Conservation (phyloP, 2,329 filamentous ascomycete species). For the Simplicillium aogashimaense region DNA sequence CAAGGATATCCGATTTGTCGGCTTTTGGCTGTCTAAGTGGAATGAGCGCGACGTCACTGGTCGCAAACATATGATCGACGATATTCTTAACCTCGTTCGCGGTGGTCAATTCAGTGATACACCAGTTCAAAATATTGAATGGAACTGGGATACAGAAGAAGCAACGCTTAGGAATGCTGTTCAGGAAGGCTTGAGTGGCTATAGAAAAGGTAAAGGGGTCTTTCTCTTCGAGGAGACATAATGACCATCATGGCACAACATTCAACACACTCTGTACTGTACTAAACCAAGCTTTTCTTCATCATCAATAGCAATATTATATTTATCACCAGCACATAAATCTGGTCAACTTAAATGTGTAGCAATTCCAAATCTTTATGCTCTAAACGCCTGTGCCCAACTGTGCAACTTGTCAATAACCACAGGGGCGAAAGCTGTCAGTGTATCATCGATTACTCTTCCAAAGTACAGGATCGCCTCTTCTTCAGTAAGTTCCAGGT, state of each 20-base stretch:
- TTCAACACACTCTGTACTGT: too few relatives aligned
- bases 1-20: slow-evolving; percentile 78
- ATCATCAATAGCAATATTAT: not conserved
- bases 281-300: too few relatives aligned
- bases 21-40: slow-evolving; percentile 94
- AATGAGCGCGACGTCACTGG: slow-evolving; percentile 62
- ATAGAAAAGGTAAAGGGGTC: slow-evolving; percentile 78
- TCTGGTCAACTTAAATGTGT: not conserved
- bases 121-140: slow-evolving; percentile 72
- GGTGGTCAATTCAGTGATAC: slow-evolving; percentile 72
- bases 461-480: slow-evolving; percentile 86
- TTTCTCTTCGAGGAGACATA: slow-evolving; percentile 66
- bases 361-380: slow-evolving; percentile 28
- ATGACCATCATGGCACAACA: slow-evolving; percentile 2
- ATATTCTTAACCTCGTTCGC: slow-evolving; percentile 68
- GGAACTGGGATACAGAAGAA: slow-evolving; percentile 73
- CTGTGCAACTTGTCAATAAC: slow-evolving; percentile 94
- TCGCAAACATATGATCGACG: slow-evolving; percentile 72
- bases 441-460: slow-evolving; percentile 79
- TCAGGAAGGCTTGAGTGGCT: slow-evolving; percentile 75
- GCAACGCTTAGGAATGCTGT: slow-evolving; percentile 62
- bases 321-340: not conserved
- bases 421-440: slow-evolving; percentile 82
- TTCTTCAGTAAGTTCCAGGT: slow-evolving; percentile 83
- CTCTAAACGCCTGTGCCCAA: slow-evolving; percentile 82